A percentile compares a stretch with the other conserved stretches of the same genome.
These are phyloP conservation scores for Hypoxylon sp. DNA, from an alignment of 2,329 filamentous ascomycete species.

Conservation along the genomic window DNA sequence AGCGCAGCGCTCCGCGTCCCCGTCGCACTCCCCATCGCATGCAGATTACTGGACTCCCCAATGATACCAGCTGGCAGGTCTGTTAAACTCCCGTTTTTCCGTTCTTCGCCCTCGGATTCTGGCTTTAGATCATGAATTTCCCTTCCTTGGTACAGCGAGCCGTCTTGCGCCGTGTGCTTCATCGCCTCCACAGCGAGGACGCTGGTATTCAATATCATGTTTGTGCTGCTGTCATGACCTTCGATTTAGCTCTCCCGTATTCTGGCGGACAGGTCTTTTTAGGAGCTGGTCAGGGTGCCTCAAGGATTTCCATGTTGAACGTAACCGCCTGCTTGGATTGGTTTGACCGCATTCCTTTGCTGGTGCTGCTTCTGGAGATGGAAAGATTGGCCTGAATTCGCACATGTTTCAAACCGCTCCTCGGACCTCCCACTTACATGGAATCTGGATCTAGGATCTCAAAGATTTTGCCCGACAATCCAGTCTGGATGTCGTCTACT, in stretches of 20 bases:
- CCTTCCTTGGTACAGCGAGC: conserved; percentile 50
- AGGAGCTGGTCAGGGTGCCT: conserved; percentile 53
- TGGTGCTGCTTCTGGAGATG: conserved; percentile 55
- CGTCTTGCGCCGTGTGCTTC: conserved; percentile 50
- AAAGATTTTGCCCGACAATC: conserved; percentile 99
- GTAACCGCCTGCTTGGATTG: conserved; percentile 52
- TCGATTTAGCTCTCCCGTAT: conserved; percentile 46
- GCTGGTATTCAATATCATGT: conserved; percentile 47
- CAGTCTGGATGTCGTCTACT: conserved; percentile 97
- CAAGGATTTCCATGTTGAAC: conserved; percentile 53
- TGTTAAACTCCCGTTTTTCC: conserved; percentile 77
- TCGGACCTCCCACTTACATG: conserved; percentile 82
- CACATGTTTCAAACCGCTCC: conserved; percentile 58
- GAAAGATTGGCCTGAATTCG: conserved; percentile 51
- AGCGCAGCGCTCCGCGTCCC: conserved; percentile 78
- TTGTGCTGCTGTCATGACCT: conserved; percentile 48
- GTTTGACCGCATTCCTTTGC: conserved; percentile 53
- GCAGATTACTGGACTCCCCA: conserved; percentile 96
- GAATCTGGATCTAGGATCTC: conserved; percentile 90
- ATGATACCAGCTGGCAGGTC: conserved; percentile 99
- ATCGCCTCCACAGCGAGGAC: conserved; percentile 50
- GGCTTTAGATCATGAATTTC: conserved; percentile 50
- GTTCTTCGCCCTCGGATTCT: conserved; percentile 58
- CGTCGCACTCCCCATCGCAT: conserved; percentile 96
- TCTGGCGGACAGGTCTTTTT: conserved; percentile 50